Percentiles rank a stretch among this genome's conserved stretches.
phyloP scores from a whole-genome alignment of 2,329 filamentous ascomycete species.

The Hansfordia pulvinata region DNA sequence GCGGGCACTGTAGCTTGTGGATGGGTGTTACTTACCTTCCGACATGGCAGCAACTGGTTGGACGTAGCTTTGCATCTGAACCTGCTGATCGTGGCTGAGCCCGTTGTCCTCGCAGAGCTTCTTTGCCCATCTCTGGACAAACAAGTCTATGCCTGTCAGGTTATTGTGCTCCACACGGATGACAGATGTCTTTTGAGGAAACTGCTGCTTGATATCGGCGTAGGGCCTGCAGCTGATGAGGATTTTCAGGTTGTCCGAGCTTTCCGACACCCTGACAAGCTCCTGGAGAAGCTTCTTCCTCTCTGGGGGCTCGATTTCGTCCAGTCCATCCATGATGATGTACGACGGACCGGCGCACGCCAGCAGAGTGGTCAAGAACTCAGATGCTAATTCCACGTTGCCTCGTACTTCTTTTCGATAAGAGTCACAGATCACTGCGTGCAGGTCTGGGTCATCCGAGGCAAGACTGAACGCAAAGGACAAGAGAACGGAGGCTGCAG shows the following conservation, averaged over 20 bases:
- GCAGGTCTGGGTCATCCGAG: conserved; percentile 8
- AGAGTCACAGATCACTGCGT: conserved; percentile 8
- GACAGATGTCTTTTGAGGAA: conserved; percentile 3
- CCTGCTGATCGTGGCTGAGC: conserved; percentile 6
- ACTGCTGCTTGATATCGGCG: conserved; percentile 8
- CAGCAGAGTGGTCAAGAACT: conserved; percentile 10
- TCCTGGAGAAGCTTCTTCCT: conserved; percentile 5
- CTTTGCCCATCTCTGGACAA: conserved; percentile 5
- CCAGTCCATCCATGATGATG: conserved; percentile 15
- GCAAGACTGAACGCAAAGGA: conserved; percentile 9
- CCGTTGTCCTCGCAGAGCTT: conserved; percentile 5
- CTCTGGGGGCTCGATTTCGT: conserved; percentile 12
- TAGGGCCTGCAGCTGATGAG: conserved; percentile 13
- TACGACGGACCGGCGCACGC: conserved; percentile 7
- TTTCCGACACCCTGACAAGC: conserved; percentile 4
- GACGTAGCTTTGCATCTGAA: conserved; percentile 3
- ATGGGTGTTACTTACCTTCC: too few species aligned
- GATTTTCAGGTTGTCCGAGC: conserved; percentile 6
- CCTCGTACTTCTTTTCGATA: conserved; percentile 6
- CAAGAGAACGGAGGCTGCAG: conserved; percentile 7
- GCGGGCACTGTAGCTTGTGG: too few species aligned
- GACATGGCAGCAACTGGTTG: too few species aligned
- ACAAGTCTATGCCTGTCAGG: conserved; percentile 8
- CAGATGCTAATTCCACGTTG: conserved; percentile 9
- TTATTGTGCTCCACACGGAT: conserved; percentile 11